phyloP scores from a whole-genome alignment of 1,139 yeast species.

The Yamadazyma atlantica region DNA sequence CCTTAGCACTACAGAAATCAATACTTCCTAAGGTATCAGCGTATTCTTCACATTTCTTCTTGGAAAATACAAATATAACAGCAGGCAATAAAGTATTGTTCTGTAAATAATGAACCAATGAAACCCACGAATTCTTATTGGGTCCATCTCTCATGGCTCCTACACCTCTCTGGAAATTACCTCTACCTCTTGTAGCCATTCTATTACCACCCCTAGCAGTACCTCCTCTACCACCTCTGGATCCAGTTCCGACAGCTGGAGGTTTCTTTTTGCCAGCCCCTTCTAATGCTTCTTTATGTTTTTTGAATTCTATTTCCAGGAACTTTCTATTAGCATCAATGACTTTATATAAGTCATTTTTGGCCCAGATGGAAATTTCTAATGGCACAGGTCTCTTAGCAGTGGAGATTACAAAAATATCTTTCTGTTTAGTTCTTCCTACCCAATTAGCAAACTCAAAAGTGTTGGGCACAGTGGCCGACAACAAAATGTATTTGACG shows the following conservation, averaged over 20 bases:
- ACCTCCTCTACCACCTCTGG: constrained; percentile 48
- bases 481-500: constrained; percentile 80
- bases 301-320: constrained; percentile 59
- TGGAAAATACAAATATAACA: constrained; percentile 89
- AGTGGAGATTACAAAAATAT: constrained; percentile 92
- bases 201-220: constrained; percentile 44
- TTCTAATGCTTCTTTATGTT: constrained; percentile 56
- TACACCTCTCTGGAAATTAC: constrained; percentile 36
- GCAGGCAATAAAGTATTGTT: constrained; percentile 77
- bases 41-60: constrained; percentile 89
- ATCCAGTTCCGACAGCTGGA: constrained; percentile 43
- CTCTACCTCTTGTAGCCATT: constrained; percentile 29
- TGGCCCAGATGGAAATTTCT: constrained; percentile 83
- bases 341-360: constrained; percentile 61
- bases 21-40: constrained; percentile 75
- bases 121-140: constrained; percentile 74
- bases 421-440: constrained; percentile 93
- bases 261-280: constrained; percentile 33
- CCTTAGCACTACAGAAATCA: constrained; percentile 80
- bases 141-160: constrained; percentile 60
- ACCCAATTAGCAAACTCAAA: constrained; percentile 98
- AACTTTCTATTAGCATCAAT: constrained; percentile 75
- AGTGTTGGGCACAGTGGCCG: constrained; percentile 97
- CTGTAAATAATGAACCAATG: constrained; percentile 71
- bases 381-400: constrained; percentile 95